These are phyloP conservation scores for Diaporthe citri DNA, from an alignment of 2,329 filamentous ascomycete genomes.

Conservation along the genomic window DNA sequence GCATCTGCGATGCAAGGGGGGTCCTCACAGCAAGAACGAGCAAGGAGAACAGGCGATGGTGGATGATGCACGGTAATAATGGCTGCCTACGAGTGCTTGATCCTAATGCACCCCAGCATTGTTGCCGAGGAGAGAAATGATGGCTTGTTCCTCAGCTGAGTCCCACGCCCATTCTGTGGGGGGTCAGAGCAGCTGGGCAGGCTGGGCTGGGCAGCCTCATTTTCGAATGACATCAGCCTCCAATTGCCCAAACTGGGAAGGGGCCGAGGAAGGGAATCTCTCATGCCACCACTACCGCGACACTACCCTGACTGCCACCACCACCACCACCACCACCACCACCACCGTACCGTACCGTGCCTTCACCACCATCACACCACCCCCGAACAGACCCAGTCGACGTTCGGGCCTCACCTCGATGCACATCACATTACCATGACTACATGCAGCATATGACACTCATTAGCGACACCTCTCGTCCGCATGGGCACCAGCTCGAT, in stretches of 20 bases:
- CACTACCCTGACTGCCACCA: not conserved
- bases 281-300: not conserved
- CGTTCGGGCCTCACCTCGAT: conserved; percentile 20
- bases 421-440: conserved; percentile 18
- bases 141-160: conserved; percentile 30
- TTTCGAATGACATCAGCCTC: conserved; percentile 30
- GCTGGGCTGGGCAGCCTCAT: conserved; percentile 25
- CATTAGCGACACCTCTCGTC: not conserved
- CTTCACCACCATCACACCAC: conserved; percentile 27
- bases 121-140: conserved; percentile 12
- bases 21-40: not conserved
- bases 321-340: not conserved
- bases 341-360: not conserved
- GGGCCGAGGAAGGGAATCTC: conserved; percentile 23
- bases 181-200: conserved; percentile 25
- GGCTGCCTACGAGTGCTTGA: conserved; percentile 18
- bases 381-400: conserved; percentile 8
- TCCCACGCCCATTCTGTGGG: conserved; percentile 24
- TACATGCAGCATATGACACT: conserved; percentile 8
- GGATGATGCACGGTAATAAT: not conserved
- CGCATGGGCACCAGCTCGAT: conserved; percentile 1
- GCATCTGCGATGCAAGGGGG: conserved; percentile 4
- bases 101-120: not conserved
- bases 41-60: not conserved
- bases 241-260: conserved; percentile 17